Evolutionary conservation across 169 alveolate species (phyloP).

Genomic region (Cryptosporidium muris): DNA sequence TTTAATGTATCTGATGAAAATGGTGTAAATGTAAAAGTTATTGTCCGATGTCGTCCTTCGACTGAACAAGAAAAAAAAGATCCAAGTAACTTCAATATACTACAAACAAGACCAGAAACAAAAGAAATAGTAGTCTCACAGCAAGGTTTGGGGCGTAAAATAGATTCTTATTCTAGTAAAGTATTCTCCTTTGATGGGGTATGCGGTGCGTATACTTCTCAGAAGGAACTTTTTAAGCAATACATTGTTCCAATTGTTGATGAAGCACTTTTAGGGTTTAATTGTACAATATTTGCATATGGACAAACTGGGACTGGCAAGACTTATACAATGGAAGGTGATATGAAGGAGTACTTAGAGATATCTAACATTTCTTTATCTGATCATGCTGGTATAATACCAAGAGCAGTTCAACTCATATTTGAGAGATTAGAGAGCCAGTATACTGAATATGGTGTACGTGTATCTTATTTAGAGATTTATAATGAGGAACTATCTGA

Average conservation of each 20-base stretch:
- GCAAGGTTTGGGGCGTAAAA: constrained; percentile 49
- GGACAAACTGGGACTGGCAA: constrained; percentile 89
- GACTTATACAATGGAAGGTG: constrained; percentile 82
- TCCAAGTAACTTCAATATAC: constrained; percentile 75
- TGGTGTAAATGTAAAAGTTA: constrained; percentile 80
- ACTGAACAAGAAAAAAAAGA: constrained; percentile 81
- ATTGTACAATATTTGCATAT: constrained; percentile 88
- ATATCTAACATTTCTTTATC: constrained; percentile 56
- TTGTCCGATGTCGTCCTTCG: constrained; percentile 86
- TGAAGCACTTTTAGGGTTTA: constrained; percentile 89
- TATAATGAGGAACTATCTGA: constrained; percentile 87
- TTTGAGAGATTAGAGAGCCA: constrained; percentile 77
- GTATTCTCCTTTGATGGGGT: constrained; percentile 80
- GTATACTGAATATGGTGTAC: constrained; percentile 81
- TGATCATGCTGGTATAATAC: constrained; percentile 81
- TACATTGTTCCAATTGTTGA: constrained; percentile 85
- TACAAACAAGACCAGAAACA: constrained; percentile 73
- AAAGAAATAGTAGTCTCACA: constrained; percentile 71
- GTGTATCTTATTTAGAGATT: constrained; percentile 86
- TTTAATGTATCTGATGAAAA: constrained; percentile 52
- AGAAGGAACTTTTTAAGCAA: constrained; percentile 75
- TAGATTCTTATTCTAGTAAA: constrained; percentile 72
- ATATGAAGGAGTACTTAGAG: constrained; percentile 77
- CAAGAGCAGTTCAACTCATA: constrained; percentile 81
- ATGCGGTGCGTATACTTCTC: constrained; percentile 75